phyloP scores from a whole-genome alignment of 1,139 yeast species.

The Lodderomyces beijingensis region DNA sequence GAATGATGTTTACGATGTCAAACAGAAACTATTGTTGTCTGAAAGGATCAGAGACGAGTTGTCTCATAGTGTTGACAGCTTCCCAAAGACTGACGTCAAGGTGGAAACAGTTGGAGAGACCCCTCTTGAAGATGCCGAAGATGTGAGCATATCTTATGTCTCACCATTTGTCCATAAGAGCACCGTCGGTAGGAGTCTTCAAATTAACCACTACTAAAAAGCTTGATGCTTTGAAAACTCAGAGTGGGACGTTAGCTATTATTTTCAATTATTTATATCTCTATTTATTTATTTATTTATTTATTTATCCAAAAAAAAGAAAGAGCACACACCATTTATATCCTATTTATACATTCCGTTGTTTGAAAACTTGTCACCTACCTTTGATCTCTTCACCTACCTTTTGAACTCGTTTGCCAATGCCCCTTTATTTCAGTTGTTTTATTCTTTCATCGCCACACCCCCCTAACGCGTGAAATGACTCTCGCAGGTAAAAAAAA shows the following conservation, averaged over 20 bases:
- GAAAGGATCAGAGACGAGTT: slow-evolving; percentile 37
- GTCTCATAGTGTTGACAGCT: slow-evolving; percentile 19
- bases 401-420: no score
- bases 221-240: slow-evolving; percentile 1
- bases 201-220: slow-evolving; percentile 10
- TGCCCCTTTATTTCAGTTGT: no score
- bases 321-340: no score
- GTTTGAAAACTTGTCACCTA: no score
- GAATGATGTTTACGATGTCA: slow-evolving; percentile 17
- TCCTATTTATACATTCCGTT: no score
- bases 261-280: slow-evolving; percentile 3
- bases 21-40: slow-evolving; percentile 27
- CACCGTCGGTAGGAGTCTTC: slow-evolving; percentile 23
- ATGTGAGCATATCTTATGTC: not conserved
- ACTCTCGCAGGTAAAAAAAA: no score
- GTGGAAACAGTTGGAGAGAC: slow-evolving; percentile 2
- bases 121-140: slow-evolving; percentile 2
- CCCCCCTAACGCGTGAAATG: no score
- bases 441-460: no score
- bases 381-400: no score
- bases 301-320: not conserved
- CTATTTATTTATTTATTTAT: slow-evolving; percentile 5
- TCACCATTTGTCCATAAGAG: not conserved
- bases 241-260: no score
- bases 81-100: not conserved